Evolutionary conservation across 169 alveolate species (phyloP), one percentile per base, ranked within the genome.

Genomic region (Plasmodium yoelii): DNA sequence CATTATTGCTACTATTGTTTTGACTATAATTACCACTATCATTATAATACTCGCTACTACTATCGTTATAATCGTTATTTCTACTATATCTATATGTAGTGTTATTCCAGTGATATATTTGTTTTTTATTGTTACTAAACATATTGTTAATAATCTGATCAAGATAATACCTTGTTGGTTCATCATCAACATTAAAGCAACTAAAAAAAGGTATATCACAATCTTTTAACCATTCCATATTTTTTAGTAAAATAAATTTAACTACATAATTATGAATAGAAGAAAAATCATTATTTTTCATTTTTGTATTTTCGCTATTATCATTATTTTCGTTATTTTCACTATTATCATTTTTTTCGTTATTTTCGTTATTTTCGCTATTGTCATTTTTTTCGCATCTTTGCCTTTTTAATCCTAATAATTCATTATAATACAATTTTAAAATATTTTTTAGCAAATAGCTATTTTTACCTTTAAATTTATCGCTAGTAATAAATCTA

Each of bases 391-490:
- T 51, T 2, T 51, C 73, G 26, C 15, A 26, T 26, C 39, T 67
- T 67, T 67, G 65, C 44, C 68, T 80, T 15, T 80, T 80, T 64
- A 67, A 26, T 9, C 68, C 90, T 7, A 65, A 7, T 18, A 80
- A 67, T 44, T 80, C 90, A 49, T 80, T 80, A 46, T 67, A 68
- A 28, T 80, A 80, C 3, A 80, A 47, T 39, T 34, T 65, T 22
- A 80, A 60, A 22, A 80, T 80, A 49, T 80, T 80, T 28, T 80
- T 80, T 22, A 80, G 12, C 34, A 80, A 70, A 71, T 53, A 67
- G 42, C 90, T 80, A 15, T 80, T 80, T 55, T 68, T 80, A 7
- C 90, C 90, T 67, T 67, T 80, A 49, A 65, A 80, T 28, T 80
- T 80, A 46, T 64, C 82, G 22, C 56, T 80, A 19, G 55, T 67